A percentile compares a stretch with the other conserved stretches of the same genome.
Conservation (phyloP, 2,329 filamentous ascomycete species). For the Fusarium napiforme region DNA sequence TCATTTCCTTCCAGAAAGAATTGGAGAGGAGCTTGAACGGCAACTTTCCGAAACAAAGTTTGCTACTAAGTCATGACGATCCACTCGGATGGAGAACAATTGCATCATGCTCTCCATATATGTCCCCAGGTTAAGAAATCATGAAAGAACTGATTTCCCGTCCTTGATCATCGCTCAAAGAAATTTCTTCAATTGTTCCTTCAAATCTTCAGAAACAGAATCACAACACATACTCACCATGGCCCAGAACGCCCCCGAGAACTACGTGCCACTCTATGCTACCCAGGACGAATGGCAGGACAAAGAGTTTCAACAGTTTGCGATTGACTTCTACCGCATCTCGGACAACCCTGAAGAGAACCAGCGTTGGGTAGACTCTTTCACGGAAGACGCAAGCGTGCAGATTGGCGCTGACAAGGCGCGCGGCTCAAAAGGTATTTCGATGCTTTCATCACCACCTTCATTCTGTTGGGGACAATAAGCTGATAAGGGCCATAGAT, state of each 20-base stretch:
- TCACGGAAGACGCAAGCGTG: constrained; percentile 55
- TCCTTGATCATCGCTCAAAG: background rate
- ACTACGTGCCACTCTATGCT: constrained; percentile 49
- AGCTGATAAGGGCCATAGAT: constrained; percentile 46
- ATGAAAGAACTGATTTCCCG: constrained; percentile 9
- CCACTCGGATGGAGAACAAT: constrained; percentile 28
- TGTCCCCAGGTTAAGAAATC: constrained; percentile 12
- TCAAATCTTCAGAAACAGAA: background rate
- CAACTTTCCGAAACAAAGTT: constrained; percentile 25
- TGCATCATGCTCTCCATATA: constrained; percentile 36
- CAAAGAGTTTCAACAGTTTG: constrained; percentile 51
- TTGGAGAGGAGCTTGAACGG: constrained; percentile 15
- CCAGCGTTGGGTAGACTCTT: constrained; percentile 57
- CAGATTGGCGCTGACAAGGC: constrained; percentile 55
- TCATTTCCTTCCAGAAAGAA: constrained; percentile 26
- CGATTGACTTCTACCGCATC: constrained; percentile 56
- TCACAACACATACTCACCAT: constrained; percentile 12
- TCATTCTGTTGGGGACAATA: background rate
- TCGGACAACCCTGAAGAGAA: constrained; percentile 57
- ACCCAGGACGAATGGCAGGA: constrained; percentile 46
- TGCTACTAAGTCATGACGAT: constrained; percentile 21
- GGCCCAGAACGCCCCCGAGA: constrained; percentile 36
- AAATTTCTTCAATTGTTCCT: background rate
- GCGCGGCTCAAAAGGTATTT: constrained; percentile 49
- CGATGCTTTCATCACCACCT: constrained; percentile 1